Evolutionary conservation across 805 yeast genomes (phyloP).

Genomic region (Sporopachydermia quercuum): DNA sequence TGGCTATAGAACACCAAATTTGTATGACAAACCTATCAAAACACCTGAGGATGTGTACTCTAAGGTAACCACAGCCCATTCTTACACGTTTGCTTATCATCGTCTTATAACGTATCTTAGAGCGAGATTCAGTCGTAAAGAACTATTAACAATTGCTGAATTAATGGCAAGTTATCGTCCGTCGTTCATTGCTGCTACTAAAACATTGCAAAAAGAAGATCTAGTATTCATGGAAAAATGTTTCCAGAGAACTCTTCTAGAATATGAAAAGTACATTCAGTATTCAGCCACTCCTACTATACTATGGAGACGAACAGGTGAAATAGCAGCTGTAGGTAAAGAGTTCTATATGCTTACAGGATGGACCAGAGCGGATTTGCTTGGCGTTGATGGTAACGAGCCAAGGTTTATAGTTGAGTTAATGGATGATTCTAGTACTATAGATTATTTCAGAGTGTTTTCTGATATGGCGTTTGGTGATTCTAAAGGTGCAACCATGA

Average conservation of each 20-base stretch:
- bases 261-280: conserved; percentile 34
- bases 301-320: conserved; percentile 80
- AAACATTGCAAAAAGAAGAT: conserved; percentile 58
- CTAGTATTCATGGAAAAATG: conserved; percentile 45
- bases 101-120: conserved; percentile 40
- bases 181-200: conserved; percentile 62
- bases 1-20: conserved; percentile 5
- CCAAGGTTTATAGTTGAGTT: conserved; percentile 51
- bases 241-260: conserved; percentile 40
- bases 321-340: conserved; percentile 63
- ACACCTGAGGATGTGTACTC: conserved; percentile 34
- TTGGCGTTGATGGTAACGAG: conserved; percentile 33
- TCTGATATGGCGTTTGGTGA: conserved; percentile 58
- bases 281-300: conserved; percentile 65
- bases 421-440: conserved; percentile 66
- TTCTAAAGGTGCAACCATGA: conserved; percentile 23
- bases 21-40: conserved; percentile 14
- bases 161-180: conserved; percentile 42
- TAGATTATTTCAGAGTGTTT: conserved; percentile 58
- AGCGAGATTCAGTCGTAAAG: conserved; percentile 28
- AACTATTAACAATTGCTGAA: conserved; percentile 22
- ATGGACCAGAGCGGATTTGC: conserved; percentile 39
- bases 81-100: conserved; percentile 48
- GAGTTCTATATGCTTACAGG: conserved; percentile 62
- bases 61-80: conserved; percentile 29